Percentiles rank a stretch among this genome's conserved stretches.
These are phyloP conservation scores for Nicotiana noctiflora DNA, from an alignment of 257 asterid species.

Conservation along the genomic window DNA sequence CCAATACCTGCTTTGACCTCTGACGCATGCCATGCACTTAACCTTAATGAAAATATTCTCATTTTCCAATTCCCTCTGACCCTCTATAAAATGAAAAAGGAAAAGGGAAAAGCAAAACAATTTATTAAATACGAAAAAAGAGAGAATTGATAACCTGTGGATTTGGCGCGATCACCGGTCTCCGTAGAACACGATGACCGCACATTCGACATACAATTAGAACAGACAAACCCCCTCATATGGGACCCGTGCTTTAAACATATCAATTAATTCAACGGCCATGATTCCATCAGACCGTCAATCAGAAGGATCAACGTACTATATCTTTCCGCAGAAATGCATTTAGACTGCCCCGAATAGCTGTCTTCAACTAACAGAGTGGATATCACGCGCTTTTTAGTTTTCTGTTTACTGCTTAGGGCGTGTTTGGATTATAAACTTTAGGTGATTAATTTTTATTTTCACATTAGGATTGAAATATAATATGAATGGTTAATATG, in stretches of 20 bases:
- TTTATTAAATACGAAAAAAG: not conserved
- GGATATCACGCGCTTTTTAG: not conserved
- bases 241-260: not conserved
- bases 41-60: not conserved
- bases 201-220: not conserved
- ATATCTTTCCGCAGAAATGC: not conserved
- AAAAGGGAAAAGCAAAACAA: not conserved
- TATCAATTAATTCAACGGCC: not conserved
- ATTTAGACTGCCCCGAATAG: not conserved
- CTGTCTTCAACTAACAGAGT: not conserved
- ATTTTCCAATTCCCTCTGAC: not conserved
- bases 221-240: constrained; percentile 1
- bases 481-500: no score
- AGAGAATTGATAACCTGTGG: not conserved
- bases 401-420: not conserved
- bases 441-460: not conserved
- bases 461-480: not conserved
- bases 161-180: not conserved
- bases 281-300: not conserved
- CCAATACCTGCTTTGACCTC: not conserved
- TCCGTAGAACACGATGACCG: not conserved
- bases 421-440: not conserved
- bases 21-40: not conserved
- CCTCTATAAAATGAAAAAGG: not conserved
- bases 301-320: not conserved